Base-by-base conservation (phyloP, 306 rosid genomes). In the Echinosophora koreensis region DNA sequence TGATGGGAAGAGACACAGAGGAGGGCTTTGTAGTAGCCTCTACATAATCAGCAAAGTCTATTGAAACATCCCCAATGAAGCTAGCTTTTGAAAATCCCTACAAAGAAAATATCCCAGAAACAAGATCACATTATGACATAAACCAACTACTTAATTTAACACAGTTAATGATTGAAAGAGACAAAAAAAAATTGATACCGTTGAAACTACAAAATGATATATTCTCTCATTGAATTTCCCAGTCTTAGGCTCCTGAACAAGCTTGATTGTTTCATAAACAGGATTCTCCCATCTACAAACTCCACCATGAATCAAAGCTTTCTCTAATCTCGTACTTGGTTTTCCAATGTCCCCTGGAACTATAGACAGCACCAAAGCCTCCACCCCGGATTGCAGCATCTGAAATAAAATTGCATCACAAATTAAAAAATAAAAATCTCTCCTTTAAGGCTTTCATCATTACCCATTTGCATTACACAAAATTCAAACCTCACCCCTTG, bases 271-370 rank as follows among this genome's bases (percentile, higher is more conserved):
- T 84, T 96, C 94, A 38, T 81, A 80, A 22, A 89, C 90, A 8
- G 97, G 92, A 77, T 81, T 91, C 68, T 91, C 98, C 99, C 99
- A 96, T 84, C 87, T 80, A 69, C 96, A 92, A 55, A 70, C 47
- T 79, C 97, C 98, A 58, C 84, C 92, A 66, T 71, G 74, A 71
- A 89, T 83, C 8, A 54, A 54, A 6, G 92, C 89, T 80, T 87
- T 89, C 51, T 90, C 97, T 65, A 89, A 77, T 77, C 87, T 92
- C 62, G 82, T 83, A 49, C 89, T 87, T 52, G 91, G 79, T 79
- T 94, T 94, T 83, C 95, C 98, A 71, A 84, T 80, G 71, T 92
- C 97, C 27, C 80, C 97, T 1, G 97, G 95, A 74, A 88, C 81
- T 73, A 94, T 78, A 67, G 95, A 92, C 18, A 94, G 63, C 39